Base-by-base conservation (phyloP, 352 stramenopile genomes). In the Globisporangium spinosum region DNA sequence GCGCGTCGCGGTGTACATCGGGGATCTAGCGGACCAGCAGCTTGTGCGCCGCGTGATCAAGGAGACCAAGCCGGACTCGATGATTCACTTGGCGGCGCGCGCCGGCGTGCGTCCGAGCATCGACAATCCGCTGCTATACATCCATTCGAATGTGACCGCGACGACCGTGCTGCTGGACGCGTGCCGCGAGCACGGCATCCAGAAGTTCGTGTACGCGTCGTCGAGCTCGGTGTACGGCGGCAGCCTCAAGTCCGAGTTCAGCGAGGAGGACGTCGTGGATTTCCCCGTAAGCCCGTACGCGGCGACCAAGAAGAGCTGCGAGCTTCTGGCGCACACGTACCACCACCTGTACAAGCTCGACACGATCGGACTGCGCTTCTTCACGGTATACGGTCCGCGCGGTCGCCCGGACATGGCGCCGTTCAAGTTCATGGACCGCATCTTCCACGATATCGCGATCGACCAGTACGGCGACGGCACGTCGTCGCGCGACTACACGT, bases 291-390 rank as follows among this genome's bases (percentile, higher is more conserved):
- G 81, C 35, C 96, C 96, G 34, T 99, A 99, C 78, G 97, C 97
- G 12, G 97, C 97, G 6, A 98, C 94, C 3, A 99, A 99, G 80
- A 99, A 99, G 82, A 90, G 89, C 29, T 98, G 95, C 70, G 97
- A 99, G 79, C 78, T 99, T 43, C 71, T 99, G 20, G 96, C 97
- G 5, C 94, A 99, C 82, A 98, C 96, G 40, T 99, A 99, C 83
- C 89, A 98, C 77, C 91, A 98, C 70, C 72, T 99, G 15, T 98
- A 99, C 86, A 83, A 95, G 32, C 76, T 99, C 56, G 93, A 98
- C 58, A 88, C 93, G 10, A 97, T 98, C 59, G 97, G 94, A 0
- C 79, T 99, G 62, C 93, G 97, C 25, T 99, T 99, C 77, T 99
- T 99, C 79, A 99, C 98, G 15, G 98, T 99, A 0, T 99, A 99